Evolutionary conservation across 768 basidiomycete genomes (phyloP).

Genomic region (Termitomyces sp.): DNA sequence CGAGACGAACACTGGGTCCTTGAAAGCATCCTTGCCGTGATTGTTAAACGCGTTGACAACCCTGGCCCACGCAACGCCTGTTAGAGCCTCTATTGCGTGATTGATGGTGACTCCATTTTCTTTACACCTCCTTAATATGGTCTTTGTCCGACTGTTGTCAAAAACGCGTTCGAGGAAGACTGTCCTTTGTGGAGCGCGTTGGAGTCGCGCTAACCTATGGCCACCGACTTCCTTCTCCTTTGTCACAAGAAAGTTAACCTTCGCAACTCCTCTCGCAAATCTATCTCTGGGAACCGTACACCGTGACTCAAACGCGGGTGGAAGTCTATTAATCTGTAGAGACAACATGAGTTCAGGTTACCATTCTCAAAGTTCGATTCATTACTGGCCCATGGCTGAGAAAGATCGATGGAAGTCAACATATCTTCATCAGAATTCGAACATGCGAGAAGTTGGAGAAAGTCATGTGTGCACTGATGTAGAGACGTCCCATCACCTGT

Average conservation of each 20-base stretch:
- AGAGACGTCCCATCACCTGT: conserved; percentile 66
- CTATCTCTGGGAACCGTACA: conserved; percentile 13
- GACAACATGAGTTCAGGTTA: background rate
- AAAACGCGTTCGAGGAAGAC: conserved; percentile 26
- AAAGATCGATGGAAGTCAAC: conserved; percentile 8
- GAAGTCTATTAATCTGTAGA: conserved; percentile 12
- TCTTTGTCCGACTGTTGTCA: conserved; percentile 27
- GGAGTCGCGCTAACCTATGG: conserved; percentile 41
- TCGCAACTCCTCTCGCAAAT: conserved; percentile 31
- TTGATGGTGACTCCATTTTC: conserved; percentile 53
- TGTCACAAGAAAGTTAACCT: conserved; percentile 41
- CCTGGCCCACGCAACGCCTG: conserved; percentile 51
- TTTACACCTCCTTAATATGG: conserved; percentile 54
- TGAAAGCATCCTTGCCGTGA: conserved; percentile 15
- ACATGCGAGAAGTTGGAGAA: conserved; percentile 37
- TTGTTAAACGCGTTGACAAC: conserved; percentile 9
- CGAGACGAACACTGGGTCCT: conserved; percentile 16
- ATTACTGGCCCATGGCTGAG: conserved; percentile 16
- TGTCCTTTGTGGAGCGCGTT: conserved; percentile 28
- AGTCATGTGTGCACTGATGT: conserved; percentile 59
- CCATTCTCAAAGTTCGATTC: background rate
- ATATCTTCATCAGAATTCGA: conserved; percentile 17
- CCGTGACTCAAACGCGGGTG: conserved; percentile 22
- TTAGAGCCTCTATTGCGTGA: conserved; percentile 52
- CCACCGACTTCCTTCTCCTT: conserved; percentile 51